A percentile compares a stretch with the other conserved stretches of the same genome.
These are phyloP conservation scores for Wickerhamomyces chambardii DNA, from an alignment of 805 yeast species.

Conservation along the genomic window DNA sequence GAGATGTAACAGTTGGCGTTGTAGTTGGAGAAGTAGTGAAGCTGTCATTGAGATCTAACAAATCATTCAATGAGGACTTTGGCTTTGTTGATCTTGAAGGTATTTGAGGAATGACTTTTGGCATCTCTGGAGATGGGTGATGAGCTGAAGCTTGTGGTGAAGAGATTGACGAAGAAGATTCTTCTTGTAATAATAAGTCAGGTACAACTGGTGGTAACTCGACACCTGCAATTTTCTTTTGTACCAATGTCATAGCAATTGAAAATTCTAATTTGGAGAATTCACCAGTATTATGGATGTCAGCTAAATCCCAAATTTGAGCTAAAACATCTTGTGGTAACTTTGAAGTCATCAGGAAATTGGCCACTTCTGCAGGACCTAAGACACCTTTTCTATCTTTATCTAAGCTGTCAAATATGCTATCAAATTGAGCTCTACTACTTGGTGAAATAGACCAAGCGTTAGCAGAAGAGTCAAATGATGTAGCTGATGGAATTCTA, in stretches of 20 bases:
- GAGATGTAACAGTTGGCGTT: constrained; percentile 16
- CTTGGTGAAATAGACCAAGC: constrained; percentile 62
- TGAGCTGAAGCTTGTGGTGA: constrained; percentile 3
- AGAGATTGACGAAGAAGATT: too few species aligned
- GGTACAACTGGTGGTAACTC: constrained; percentile 78
- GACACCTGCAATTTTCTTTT: constrained; percentile 70
- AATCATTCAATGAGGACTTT: constrained; percentile 54
- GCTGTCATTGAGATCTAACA: constrained; percentile 49
- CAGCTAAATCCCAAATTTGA: constrained; percentile 90
- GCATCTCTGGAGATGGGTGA: too few species aligned
- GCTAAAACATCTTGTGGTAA: constrained; percentile 82
- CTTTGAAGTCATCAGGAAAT: constrained; percentile 81
- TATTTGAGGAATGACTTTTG: constrained; percentile 13
- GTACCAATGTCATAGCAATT: constrained; percentile 89
- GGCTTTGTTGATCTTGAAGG: constrained; percentile 32
- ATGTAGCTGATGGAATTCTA: constrained; percentile 30
- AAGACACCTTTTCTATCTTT: constrained; percentile 51
- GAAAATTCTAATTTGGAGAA: constrained; percentile 80
- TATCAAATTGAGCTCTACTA: constrained; percentile 70
- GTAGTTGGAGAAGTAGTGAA: constrained; percentile 31
- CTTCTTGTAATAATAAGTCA: constrained; percentile 35
- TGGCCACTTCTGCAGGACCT: constrained; percentile 76
- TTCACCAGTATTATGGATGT: constrained; percentile 75
- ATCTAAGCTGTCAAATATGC: constrained; percentile 74
- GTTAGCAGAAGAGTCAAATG: constrained; percentile 23